Evolutionary conservation across 495 filamentous ascomycete species (phyloP).

Genomic region (Penicillium herquei): DNA sequence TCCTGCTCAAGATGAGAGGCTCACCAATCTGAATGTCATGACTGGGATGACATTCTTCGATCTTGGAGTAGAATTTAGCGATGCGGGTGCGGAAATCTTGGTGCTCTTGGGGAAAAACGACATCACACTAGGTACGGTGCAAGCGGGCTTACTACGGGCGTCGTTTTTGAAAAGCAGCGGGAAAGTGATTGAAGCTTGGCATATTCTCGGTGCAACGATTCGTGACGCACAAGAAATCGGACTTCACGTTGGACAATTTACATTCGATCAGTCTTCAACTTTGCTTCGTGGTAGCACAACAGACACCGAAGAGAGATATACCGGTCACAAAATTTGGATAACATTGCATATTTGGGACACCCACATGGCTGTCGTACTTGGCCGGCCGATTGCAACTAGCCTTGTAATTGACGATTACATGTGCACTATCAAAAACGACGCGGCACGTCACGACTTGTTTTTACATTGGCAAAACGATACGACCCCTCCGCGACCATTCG

Average conservation of each 20-base stretch:
- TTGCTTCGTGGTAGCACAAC: too few species aligned
- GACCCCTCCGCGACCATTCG: constrained; percentile 17
- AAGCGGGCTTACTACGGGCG: constrained; percentile 49
- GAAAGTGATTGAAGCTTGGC: constrained; percentile 48
- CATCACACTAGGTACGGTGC: constrained; percentile 53
- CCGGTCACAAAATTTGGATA: constrained; percentile 47
- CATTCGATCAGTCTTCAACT: constrained; percentile 9
- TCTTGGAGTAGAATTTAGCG: constrained; percentile 57
- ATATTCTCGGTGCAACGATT: constrained; percentile 55
- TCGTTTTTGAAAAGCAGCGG: constrained; percentile 38
- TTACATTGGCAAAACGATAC: constrained; percentile 15
- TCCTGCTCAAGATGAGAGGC: constrained; percentile 43
- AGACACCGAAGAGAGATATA: not conserved
- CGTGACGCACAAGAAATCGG: constrained; percentile 64
- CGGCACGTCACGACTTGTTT: constrained; percentile 4
- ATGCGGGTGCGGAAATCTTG: constrained; percentile 51
- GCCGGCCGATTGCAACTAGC: constrained; percentile 45
- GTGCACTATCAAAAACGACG: constrained; percentile 6
- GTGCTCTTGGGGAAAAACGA: constrained; percentile 53
- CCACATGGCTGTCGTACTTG: constrained; percentile 58
- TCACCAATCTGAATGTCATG: constrained; percentile 55
- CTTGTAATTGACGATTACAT: constrained; percentile 13
- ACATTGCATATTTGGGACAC: constrained; percentile 58
- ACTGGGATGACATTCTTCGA: constrained; percentile 59
- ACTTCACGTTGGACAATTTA: constrained; percentile 38